phyloP scores from a whole-genome alignment of 495 filamentous ascomycete species.

The Amphirosellinia nigrospora region DNA sequence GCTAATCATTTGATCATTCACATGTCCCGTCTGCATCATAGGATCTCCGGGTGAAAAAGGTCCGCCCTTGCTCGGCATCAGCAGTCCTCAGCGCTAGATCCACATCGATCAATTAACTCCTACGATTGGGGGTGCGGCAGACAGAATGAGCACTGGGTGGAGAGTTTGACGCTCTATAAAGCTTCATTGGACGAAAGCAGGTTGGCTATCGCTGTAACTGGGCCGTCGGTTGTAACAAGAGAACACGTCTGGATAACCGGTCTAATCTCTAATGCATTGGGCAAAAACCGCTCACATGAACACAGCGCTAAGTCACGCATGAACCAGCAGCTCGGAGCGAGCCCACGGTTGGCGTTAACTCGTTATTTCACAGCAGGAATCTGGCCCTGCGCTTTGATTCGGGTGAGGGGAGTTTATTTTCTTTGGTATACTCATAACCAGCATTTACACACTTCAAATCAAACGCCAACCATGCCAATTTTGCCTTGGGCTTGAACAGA shows the following conservation, averaged over 20 bases:
- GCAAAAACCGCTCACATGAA: conserved; percentile 20
- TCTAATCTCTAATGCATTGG: not conserved
- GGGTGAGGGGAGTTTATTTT: conserved; percentile 16
- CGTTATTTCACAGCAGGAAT: not conserved
- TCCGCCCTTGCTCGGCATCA: conserved; percentile 3
- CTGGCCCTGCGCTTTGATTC: not conserved
- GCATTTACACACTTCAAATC: not conserved
- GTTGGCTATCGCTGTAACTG: not conserved
- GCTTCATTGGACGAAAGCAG: conserved; percentile 6
- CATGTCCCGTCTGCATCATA: not conserved
- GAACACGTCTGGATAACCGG: conserved; percentile 13
- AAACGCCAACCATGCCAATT: conserved; percentile 9
- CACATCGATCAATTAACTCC: conserved; percentile 15
- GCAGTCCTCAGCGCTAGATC: not conserved
- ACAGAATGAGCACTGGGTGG: conserved; percentile 17
- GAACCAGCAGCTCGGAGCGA: not conserved
- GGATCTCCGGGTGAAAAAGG: not conserved
- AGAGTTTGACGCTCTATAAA: conserved; percentile 20
- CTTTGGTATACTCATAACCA: not conserved
- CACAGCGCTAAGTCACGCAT: not conserved
- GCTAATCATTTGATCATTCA: not conserved
- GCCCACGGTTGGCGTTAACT: not conserved
- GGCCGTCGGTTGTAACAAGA: conserved; percentile 7
- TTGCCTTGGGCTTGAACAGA: conserved; percentile 22
- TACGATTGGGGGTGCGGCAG: conserved; percentile 8